Evolutionary conservation across 2,329 filamentous ascomycete species (phyloP).

Genomic region (Thelonectria rubi): DNA sequence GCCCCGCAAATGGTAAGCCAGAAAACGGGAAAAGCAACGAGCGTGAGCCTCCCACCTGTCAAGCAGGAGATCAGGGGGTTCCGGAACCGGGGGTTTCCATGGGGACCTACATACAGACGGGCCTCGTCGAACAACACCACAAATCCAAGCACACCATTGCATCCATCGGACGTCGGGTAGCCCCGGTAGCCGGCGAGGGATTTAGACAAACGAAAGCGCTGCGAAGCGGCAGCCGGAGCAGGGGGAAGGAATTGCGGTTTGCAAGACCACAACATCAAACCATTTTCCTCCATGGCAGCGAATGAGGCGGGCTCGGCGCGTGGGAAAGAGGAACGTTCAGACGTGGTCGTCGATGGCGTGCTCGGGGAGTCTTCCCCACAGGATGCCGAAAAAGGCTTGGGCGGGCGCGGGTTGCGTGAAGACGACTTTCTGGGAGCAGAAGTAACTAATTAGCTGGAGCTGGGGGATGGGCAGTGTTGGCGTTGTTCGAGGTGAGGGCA

Average conservation of each 20-base stretch:
- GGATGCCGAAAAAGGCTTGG: slow-evolving; percentile 9
- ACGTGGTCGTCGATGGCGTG: slow-evolving; percentile 28
- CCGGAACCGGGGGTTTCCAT: slow-evolving; percentile 1
- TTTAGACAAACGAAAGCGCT: slow-evolving; percentile 3
- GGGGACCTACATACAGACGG: slow-evolving; percentile 2
- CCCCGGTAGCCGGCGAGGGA: slow-evolving; percentile 27
- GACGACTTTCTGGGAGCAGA: background rate
- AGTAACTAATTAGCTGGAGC: background rate
- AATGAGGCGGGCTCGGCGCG: slow-evolving; percentile 18
- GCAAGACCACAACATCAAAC: slow-evolving; percentile 15
- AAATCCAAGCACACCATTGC: slow-evolving; percentile 13
- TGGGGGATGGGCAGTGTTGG: slow-evolving; percentile 8
- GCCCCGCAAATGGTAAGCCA: background rate
- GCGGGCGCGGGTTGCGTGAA: slow-evolving; percentile 4
- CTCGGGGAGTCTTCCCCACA: slow-evolving; percentile 23
- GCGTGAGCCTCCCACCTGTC: background rate
- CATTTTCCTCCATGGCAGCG: slow-evolving; percentile 16
- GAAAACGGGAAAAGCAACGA: background rate
- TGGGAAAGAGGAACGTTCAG: background rate
- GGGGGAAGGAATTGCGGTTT: background rate
- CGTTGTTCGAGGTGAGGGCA: background rate
- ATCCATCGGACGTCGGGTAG: slow-evolving; percentile 6
- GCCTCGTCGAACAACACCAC: background rate
- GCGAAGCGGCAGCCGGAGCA: slow-evolving; percentile 4
- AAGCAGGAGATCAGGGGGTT: background rate